Evolutionary conservation across 2,329 filamentous ascomycete species (phyloP).

Genomic region (Gaeumannomyces tritici): DNA sequence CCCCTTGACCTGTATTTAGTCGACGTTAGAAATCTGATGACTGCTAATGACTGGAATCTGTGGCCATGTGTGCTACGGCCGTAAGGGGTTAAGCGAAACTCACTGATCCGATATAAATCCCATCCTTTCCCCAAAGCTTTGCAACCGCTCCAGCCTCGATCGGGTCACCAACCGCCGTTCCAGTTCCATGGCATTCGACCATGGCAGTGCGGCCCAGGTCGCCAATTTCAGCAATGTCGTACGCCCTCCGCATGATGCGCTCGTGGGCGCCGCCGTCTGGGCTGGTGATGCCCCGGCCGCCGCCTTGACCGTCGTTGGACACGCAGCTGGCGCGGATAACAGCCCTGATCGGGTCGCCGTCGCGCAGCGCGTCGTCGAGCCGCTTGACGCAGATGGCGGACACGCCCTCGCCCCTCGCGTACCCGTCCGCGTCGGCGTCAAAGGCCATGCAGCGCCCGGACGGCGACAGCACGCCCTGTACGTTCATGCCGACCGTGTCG

Average conservation of each 20-base stretch:
- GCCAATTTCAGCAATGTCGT: constrained; percentile 16
- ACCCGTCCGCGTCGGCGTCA: constrained; percentile 36
- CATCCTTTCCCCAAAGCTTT: constrained; percentile 16
- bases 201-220: constrained; percentile 18
- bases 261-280: constrained; percentile 16
- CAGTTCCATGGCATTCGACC: constrained; percentile 24
- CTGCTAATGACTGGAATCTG: no score
- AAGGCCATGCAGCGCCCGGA: constrained; percentile 24
- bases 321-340: constrained; percentile 25
- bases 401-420: constrained; percentile 38
- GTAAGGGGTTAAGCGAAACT: neutral
- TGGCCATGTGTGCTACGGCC: no score
- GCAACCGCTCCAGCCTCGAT: constrained; percentile 24
- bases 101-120: constrained; percentile 19
- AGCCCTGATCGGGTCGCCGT: constrained; percentile 31
- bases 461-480: constrained; percentile 25
- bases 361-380: constrained; percentile 33
- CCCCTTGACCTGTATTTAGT: constrained; percentile 19
- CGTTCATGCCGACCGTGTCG: constrained; percentile 19
- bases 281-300: constrained; percentile 29
- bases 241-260: constrained; percentile 19
- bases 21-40: neutral
- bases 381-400: constrained; percentile 34
- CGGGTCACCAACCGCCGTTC: constrained; percentile 23
- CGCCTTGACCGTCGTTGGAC: constrained; percentile 32